Conservation (phyloP, 352 stramenopile genomes). For the Phytophthora ramorum region DNA sequence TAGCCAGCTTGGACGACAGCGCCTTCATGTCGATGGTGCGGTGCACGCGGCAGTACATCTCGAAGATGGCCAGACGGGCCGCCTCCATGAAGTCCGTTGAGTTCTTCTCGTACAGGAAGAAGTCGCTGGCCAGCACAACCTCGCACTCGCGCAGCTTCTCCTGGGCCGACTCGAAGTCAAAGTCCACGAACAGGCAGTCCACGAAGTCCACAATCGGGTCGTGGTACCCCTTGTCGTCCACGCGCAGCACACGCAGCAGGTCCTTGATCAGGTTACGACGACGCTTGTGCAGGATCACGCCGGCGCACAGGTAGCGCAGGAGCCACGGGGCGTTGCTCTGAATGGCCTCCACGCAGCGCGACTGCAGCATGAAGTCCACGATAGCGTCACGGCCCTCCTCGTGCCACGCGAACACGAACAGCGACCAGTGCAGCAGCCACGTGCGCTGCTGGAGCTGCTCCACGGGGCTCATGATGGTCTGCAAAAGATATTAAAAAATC, state of each 20-base stretch:
- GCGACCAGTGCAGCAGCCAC: constrained; percentile 98
- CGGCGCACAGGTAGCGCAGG: constrained; percentile 96
- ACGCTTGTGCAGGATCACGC: constrained; percentile 97
- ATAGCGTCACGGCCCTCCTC: constrained; percentile 96
- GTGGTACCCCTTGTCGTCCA: constrained; percentile 84
- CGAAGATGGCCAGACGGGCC: constrained; percentile 97
- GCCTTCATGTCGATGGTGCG: constrained; percentile 98
- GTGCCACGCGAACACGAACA: constrained; percentile 96
- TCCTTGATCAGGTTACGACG: constrained; percentile 94
- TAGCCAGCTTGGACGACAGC: constrained; percentile 96
- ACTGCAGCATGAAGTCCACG: constrained; percentile 97
- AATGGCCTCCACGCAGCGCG: constrained; percentile 95
- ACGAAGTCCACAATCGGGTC: constrained; percentile 95
- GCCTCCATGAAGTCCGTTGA: constrained; percentile 99
- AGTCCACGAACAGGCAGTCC: constrained; percentile 97
- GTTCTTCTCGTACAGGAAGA: constrained; percentile 97
- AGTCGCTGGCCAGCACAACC: constrained; percentile 96
- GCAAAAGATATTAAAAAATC: constrained; percentile 17
- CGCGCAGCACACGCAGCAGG: constrained; percentile 95
- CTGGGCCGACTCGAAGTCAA: constrained; percentile 99
- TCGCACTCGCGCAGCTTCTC: constrained; percentile 94
- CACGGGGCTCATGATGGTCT: constrained; percentile 83
- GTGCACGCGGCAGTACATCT: constrained; percentile 99
- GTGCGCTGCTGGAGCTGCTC: constrained; percentile 97
- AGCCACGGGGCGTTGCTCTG: constrained; percentile 99